Evolutionary conservation across 2,329 filamentous ascomycete genomes (phyloP), one percentile per base, ranked within the genome.

Genomic region (Tolypocladium album): DNA sequence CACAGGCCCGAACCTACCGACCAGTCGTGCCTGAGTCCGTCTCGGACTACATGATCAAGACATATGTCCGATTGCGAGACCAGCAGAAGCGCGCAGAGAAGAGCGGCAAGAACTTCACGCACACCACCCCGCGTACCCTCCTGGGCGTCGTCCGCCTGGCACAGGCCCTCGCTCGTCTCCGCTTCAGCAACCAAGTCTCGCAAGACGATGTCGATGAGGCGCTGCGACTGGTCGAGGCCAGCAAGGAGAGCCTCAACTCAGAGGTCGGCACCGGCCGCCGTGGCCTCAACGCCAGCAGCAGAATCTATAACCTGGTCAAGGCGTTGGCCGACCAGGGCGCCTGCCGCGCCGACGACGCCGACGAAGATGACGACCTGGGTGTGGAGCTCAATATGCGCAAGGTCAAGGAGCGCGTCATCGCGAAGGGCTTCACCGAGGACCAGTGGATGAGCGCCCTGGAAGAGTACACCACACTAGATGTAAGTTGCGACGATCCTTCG

Each of bases 161-260:
- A 0, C 94, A 99, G 75, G 94, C 94, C 22, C 83, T 99, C 12
- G 94, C 94, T 2, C 89, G 94, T 64, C 83, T 99, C 58, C 88
- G 93, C 7, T 99, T 99, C 78, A 88, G 88, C 67, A 85, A 89
- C 59, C 82, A 87, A 63, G 94, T 97, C 57, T 87, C 90, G 58
- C 88, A 89, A 59, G 93, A 96, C 67, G 94, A 99, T 73, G 92
- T 97, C 7, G 94, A 99, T 69, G 94, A 99, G 77, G 92, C 94
- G 2, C 78, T 99, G 64, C 86, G 94, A 58, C 82, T 99, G 56
- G 83, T 96, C 57, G 93, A 97, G 74, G 91, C 96, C 60, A 94
- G 90, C 75, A 97, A 97, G 77, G 90, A 95, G 62, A 93, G 87
- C 65, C 78, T 99, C 68, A 89, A 93, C 69, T 83, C 87, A 39